These are phyloP conservation scores for Sugiyamaella pinicola DNA, from an alignment of 1,139 yeast genomes.

Conservation along the genomic window DNA sequence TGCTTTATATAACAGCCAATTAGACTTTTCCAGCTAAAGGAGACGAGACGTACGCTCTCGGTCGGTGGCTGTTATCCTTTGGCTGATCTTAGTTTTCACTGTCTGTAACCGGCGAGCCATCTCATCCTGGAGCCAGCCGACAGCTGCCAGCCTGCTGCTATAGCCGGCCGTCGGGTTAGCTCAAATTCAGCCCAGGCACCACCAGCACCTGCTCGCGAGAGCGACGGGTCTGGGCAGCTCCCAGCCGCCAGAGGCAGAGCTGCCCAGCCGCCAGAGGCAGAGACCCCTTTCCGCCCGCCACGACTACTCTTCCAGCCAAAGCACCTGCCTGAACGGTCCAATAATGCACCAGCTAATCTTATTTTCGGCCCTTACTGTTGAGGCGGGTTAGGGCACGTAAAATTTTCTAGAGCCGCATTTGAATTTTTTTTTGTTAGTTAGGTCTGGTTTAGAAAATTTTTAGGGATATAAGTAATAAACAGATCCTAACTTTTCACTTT, in stretches of 20 bases:
- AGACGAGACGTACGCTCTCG: no score
- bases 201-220: no score
- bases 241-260: slow-evolving; percentile 10
- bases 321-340: slow-evolving; percentile 16
- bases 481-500: slow-evolving; percentile 6
- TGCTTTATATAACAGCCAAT: no score
- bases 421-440: slow-evolving; percentile 3
- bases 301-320: neutral
- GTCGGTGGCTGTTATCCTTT: no score
- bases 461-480: slow-evolving; percentile 12
- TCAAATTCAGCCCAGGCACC: no score
- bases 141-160: no score
- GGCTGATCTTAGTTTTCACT: no score
- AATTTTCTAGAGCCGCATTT: slow-evolving; percentile 14
- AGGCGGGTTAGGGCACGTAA: slow-evolving; percentile 9
- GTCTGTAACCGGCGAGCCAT: no score
- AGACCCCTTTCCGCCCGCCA: neutral
- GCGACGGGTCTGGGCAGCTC: slow-evolving; percentile 4
- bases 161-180: no score
- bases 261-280: slow-evolving; percentile 16
- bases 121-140: no score
- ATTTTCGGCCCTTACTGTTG: neutral
- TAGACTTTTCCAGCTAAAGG: no score
- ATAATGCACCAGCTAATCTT: slow-evolving; percentile 9
- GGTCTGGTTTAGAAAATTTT: slow-evolving; percentile 3